A percentile compares a stretch with the other conserved stretches of the same genome.
These are phyloP conservation scores for Beta vulgaris DNA, from an alignment of 148 eudicot species.

Conservation along the genomic window DNA sequence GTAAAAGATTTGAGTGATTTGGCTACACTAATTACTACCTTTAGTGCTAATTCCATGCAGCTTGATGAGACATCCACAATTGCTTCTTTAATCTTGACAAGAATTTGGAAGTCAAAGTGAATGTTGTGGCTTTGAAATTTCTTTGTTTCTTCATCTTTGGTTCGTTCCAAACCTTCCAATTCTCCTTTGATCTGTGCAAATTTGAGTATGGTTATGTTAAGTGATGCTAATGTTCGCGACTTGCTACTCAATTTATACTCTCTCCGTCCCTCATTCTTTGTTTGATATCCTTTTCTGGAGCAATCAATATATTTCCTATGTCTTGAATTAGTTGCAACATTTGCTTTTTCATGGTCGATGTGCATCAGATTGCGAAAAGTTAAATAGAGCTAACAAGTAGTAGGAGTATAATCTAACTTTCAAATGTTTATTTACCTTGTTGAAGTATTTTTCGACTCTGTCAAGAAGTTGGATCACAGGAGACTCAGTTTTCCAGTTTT, in stretches of 20 bases:
- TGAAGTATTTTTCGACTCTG: constrained; percentile 78
- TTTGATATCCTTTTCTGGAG: no score
- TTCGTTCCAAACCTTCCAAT: constrained; percentile 70
- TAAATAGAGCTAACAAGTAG: no score
- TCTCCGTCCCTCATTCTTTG: no score
- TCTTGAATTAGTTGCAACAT: no score
- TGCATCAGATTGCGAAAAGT: no score
- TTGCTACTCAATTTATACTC: background rate
- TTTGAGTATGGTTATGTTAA: constrained; percentile 1
- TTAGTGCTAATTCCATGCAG: constrained; percentile 90
- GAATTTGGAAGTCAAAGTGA: constrained; percentile 75
- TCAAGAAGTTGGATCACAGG: constrained; percentile 69
- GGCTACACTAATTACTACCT: constrained; percentile 52
- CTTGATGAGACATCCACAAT: constrained; percentile 90
- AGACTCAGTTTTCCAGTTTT: constrained; percentile 74
- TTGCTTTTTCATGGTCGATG: no score
- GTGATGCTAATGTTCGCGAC: background rate
- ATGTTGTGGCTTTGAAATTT: constrained; percentile 83
- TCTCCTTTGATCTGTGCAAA: constrained; percentile 70
- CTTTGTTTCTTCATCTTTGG: constrained; percentile 91
- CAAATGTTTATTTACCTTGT: constrained; percentile 51
- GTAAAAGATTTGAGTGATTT: background rate
- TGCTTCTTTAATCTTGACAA: constrained; percentile 71
- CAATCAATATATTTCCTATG: no score
- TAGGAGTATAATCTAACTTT: background rate